Evolutionary conservation across 1,284 basidiomycete species (phyloP).

Genomic region (Xanthoconium separans): DNA sequence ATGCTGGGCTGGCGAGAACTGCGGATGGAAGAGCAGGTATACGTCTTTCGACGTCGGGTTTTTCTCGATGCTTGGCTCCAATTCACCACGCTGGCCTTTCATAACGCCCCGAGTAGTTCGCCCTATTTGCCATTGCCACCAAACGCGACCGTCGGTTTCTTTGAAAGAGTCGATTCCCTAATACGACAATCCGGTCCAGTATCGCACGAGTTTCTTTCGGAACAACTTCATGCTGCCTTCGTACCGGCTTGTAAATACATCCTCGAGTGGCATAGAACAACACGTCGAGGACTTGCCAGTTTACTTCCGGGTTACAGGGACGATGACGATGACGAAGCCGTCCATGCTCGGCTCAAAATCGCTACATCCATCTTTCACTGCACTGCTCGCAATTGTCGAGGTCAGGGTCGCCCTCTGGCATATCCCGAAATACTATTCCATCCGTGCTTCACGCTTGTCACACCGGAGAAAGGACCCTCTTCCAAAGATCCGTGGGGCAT

Average conservation of each 20-base stretch:
- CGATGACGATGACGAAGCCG: constrained; percentile 18
- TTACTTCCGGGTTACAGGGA: constrained; percentile 24
- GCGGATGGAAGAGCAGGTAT: constrained; percentile 32
- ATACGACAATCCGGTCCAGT: constrained; percentile 21
- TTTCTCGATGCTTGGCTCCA: constrained; percentile 30
- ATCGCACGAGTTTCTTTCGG: constrained; percentile 10
- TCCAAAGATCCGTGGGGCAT: constrained; percentile 24
- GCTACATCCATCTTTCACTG: constrained; percentile 32
- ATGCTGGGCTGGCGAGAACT: constrained; percentile 35
- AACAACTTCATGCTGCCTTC: constrained; percentile 21
- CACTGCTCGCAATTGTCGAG: constrained; percentile 17
- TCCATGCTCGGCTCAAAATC: constrained; percentile 26
- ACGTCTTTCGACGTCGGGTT: constrained; percentile 22
- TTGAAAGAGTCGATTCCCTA: constrained; percentile 20
- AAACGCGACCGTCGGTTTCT: constrained; percentile 23
- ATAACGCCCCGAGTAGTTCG: constrained; percentile 9
- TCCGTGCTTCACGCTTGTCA: constrained; percentile 28
- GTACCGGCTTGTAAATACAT: constrained; percentile 12
- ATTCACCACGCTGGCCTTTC: constrained; percentile 20
- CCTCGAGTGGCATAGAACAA: constrained; percentile 24
- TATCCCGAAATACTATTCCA: constrained; percentile 33
- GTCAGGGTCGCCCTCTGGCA: constrained; percentile 11
- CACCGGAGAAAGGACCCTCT: constrained; percentile 5
- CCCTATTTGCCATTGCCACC: constrained; percentile 30
- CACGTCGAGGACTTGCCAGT: constrained; percentile 29